Base-by-base conservation (phyloP, 2,329 filamentous ascomycete species). In the Hypomyces rosellus region DNA sequence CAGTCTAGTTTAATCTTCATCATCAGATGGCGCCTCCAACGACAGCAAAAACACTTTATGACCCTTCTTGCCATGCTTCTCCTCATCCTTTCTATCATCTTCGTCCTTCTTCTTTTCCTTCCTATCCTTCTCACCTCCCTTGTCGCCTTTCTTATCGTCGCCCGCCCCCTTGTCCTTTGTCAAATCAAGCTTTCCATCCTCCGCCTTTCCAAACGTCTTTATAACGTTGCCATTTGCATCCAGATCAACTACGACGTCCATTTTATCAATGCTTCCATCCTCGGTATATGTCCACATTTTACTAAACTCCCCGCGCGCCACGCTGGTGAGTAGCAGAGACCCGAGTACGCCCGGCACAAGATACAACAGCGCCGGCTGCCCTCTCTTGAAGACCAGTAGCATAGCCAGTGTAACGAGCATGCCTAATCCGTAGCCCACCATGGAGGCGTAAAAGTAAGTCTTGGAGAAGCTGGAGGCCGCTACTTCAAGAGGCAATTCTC, bases 301-400 rank as follows among this genome's bases (percentile, higher is more conserved):
- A 46, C 73, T 74, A 2, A 92, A 56, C 62, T 97, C 90, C 2
- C 89, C 86, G 11, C 84, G 80, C 15, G 77, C 64, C 4, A 84
- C 58, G 0, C 86, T 92, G 2, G 87, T 93, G 3, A 82, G 67
- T 86, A 89, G 95, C 1, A 93, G 64, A 1, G 85, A 79, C 1
- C 79, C 74, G 5, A 96, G 71, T 0, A 97, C 89, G 1, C 88
- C 85, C 0, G 92, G 92, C 0, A 97, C 93, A 6, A 99, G 81
- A 64, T 97, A 97, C 13, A 99, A 73, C 33, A 99, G 75, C 7
- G 93, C 92, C 0, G 92, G 92, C 64, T 99, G 92, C 3, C 88
- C 89, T 55, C 89, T 89, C 43, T 85, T 78, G 61, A 83, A 93
- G 9, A 89, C 70, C 45, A 90, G 75, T 70, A 97, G 86, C 60